phyloP scores from a whole-genome alignment of 768 basidiomycete genomes.

The Cystofilobasidium macerans region DNA sequence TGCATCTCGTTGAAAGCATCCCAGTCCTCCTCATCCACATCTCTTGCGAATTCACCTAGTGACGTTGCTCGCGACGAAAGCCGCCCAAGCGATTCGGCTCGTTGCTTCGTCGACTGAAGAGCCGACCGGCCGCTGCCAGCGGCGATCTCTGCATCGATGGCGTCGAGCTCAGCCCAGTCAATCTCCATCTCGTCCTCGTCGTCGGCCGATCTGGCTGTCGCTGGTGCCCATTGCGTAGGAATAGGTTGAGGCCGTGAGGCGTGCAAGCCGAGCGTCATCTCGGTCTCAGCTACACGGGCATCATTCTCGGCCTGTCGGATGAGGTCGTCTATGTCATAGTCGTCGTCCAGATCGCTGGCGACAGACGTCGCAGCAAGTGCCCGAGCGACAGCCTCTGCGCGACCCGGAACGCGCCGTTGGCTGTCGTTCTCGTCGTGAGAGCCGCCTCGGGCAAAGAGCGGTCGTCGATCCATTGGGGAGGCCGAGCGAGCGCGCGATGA shows the following conservation, averaged over 20 bases:
- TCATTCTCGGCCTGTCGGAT: slow-evolving; percentile 24
- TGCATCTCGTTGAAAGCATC: slow-evolving; percentile 6
- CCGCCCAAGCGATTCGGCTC: slow-evolving; percentile 15
- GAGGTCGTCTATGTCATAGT: slow-evolving; percentile 35
- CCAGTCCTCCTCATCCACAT: slow-evolving; percentile 4
- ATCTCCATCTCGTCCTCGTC: slow-evolving; percentile 40
- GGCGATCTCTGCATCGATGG: slow-evolving; percentile 28
- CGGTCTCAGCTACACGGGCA: slow-evolving; percentile 9
- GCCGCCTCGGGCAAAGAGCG: not conserved
- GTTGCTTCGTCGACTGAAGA: not conserved
- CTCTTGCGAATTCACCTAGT: not conserved
- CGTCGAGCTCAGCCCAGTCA: slow-evolving; percentile 38
- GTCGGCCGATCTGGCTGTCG: not conserved
- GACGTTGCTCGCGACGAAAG: not conserved
- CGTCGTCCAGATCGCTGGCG: slow-evolving; percentile 32
- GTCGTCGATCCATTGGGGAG: slow-evolving; percentile 26
- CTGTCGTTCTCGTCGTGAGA: not conserved
- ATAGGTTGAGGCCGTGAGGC: slow-evolving; percentile 4
- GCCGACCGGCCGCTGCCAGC: not conserved
- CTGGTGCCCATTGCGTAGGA: not conserved
- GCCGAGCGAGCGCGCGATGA: slow-evolving; percentile 8
- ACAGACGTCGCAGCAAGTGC: slow-evolving; percentile 10
- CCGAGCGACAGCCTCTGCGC: not conserved
- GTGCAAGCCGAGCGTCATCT: slow-evolving; percentile 13
- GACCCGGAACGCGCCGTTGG: not conserved